Evolutionary conservation across 1,284 basidiomycete genomes (phyloP), one percentile per base, ranked within the genome.

Genomic region (Fomitopsis betulina): DNA sequence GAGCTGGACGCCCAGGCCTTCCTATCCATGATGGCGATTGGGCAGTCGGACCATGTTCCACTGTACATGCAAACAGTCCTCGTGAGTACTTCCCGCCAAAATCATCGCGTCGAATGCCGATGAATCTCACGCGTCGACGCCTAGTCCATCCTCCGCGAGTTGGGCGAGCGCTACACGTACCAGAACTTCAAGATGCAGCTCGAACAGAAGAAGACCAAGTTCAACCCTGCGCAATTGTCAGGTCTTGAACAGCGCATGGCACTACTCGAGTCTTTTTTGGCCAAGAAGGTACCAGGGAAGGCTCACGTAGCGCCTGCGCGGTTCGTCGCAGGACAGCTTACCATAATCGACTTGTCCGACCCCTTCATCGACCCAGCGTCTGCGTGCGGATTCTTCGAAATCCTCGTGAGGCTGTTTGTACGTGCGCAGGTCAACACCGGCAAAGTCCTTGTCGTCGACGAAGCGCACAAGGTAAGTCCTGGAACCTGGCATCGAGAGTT

Each of bases 391-490:
- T 65, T 88, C 1, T 89, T 89, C 59, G 85, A 89, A 58, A 85
- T 89, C 13, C 70, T 88, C 0, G 76, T 79, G 0, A 75, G 86
- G 25, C 63, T 85, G 1, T 89, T 87, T 64, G 76, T 86, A 27
- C 75, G 85, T 23, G 76, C 82, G 1, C 73, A 84, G 12, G 75
- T 85, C 0, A 73, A 68, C 0, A 81, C 81, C 0, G 87, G 86
- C 4, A 89, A 89, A 59, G 79, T 87, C 0, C 74, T 88, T 2
- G 76, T 88, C 0, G 82, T 89, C 0, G 87, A 89, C 53, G 87
- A 89, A 60, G 86, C 86, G 0, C 86, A 89, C 63, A 89, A 89
- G 66, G 86, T 84, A 55, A 49, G 75, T 53, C 38, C 8, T 6
- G 4, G 19, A 27, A n/a, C 5, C 2, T 21, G 32, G 2, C 49